Conservation (phyloP, 1,284 basidiomycete genomes). For the Prillingera fragicola region DNA sequence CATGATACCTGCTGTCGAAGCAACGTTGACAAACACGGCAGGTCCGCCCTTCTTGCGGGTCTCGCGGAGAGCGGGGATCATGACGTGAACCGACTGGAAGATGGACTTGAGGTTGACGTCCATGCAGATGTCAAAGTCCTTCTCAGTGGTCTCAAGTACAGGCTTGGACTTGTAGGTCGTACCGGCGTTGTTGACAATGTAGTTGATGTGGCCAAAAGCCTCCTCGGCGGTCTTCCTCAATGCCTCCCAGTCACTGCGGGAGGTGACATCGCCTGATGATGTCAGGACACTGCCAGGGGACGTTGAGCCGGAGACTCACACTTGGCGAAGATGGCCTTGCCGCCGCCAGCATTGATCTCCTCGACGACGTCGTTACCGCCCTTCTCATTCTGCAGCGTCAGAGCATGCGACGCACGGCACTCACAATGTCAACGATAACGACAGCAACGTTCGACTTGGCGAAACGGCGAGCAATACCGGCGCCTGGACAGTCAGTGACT, state of each 20-base stretch:
- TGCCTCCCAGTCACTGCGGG: constrained; percentile 10
- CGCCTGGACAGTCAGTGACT: too few species aligned
- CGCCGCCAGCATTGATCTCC: constrained; percentile 9
- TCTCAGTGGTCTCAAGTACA: constrained; percentile 6
- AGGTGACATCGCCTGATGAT: constrained; percentile 9
- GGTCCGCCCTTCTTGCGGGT: constrained; percentile 6
- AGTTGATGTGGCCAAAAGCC: constrained; percentile 14
- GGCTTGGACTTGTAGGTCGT: constrained; percentile 20
- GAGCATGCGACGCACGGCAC: neutral
- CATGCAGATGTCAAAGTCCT: constrained; percentile 17
- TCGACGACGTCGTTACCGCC: constrained; percentile 8
- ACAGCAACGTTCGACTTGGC: constrained; percentile 11
- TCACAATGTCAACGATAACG: constrained; percentile 13
- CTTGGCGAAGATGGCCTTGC: constrained; percentile 15
- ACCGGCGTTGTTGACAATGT: constrained; percentile 20
- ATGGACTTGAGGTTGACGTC: constrained; percentile 17
- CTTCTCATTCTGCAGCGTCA: constrained; percentile 10
- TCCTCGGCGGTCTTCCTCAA: constrained; percentile 6
- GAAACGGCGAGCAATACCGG: constrained; percentile 11
- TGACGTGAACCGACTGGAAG: constrained; percentile 16
- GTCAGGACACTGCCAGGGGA: too few species aligned
- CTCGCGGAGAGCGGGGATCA: constrained; percentile 9
- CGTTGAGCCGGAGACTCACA: too few species aligned
- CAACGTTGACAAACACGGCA: constrained; percentile 12
- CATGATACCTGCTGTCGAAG: constrained; percentile 15